Base-by-base conservation (phyloP, 2,329 filamentous ascomycete genomes). In the Xylaria sp. region DNA sequence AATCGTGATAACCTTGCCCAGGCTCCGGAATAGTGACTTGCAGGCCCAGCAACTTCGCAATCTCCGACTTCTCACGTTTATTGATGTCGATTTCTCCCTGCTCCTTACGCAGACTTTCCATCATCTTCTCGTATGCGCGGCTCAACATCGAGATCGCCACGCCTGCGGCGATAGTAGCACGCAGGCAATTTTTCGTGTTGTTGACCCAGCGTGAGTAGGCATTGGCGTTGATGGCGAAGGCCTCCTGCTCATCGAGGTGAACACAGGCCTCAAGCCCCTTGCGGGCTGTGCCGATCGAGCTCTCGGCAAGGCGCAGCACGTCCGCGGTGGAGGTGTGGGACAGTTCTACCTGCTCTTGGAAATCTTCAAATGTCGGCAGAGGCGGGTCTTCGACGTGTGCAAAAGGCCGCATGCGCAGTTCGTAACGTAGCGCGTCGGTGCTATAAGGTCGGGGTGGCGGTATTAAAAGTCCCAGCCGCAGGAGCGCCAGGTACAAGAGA, bases 371-470 rank as follows among this genome's bases (percentile, higher is more conserved):
- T 0, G 87, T 82, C 0, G 92, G 89, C 13, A 93, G 84, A 68
- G 89, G 87, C 0, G 93, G 92, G 1, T 93, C 84, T 10, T 87
- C 86, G 65, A 97, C 87, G 8, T 83, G 79, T 0, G 91, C 84
- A 76, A 97, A 97, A 0, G 94, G 93, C 75, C 92, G 92, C 93
- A 97, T 96, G 68, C 94, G 91, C 10, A 97, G 82, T 73, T 96
- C 92, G 78, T 96, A 94, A 13, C 93, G 89, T 4, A 94, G 82
- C 39, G 84, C 81, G 66, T 92, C 87, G 18, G 87, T 88, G 66
- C 90, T 88, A 78, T 94, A 97, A 0, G 91, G 90, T 1, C 88
- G 83, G 0, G 80, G 79, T 5, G 84, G 87, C 0, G 81, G 66
- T 60, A 83, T 81, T 74, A 94, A 73, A 70, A 90, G 77, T 32